Evolutionary conservation across 1,284 basidiomycete genomes (phyloP), one percentile per base, ranked within the genome.

Genomic region (Ustilago loliicola): DNA sequence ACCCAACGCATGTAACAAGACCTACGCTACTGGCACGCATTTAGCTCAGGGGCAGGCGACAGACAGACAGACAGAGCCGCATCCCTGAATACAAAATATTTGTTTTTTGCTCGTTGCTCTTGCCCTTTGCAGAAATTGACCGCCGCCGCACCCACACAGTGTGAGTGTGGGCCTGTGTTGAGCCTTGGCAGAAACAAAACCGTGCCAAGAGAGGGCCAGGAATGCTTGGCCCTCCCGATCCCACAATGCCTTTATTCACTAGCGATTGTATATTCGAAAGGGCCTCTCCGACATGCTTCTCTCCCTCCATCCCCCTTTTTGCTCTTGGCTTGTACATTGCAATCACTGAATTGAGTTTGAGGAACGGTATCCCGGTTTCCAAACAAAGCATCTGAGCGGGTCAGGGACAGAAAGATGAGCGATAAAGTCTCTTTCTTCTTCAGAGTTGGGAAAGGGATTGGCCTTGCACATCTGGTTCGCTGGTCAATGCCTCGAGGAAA

Each of bases 171-270:
- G n/a, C 45, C 3, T 47, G 45, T 42, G 45, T 50, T 29, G 23
- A 25, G 47, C 38, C 55, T 36, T 55, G 38, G 54, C 60, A 58
- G 51, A 54, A 54, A 54, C 29, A 40, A 17, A 45, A 55, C 52
- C 45, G 58, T 70, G 62, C 67, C 67, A 70, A 70, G 67, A 60
- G 36, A 34, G 52, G 47, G 21, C 67, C 61, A 70, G 61, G 61
- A 55, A 62, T 62, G 61, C 61, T 62, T 62, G 61, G 61, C 60
- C 53, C 17, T 27, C 21, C 36, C 23, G 15, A 27, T 42, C 55
- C n/a, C 38, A 19, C 38, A 40, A 15, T 15, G 13, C 38, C 7
- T 7, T 15, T 15, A 19, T 40, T 17, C 38, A 5, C 11, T 40
- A 7, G 38, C 38, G 38, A 40, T 17, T 19, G 38, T 15, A 40